Conservation (phyloP, 345 rosid species). For the Salix purpurea region DNA sequence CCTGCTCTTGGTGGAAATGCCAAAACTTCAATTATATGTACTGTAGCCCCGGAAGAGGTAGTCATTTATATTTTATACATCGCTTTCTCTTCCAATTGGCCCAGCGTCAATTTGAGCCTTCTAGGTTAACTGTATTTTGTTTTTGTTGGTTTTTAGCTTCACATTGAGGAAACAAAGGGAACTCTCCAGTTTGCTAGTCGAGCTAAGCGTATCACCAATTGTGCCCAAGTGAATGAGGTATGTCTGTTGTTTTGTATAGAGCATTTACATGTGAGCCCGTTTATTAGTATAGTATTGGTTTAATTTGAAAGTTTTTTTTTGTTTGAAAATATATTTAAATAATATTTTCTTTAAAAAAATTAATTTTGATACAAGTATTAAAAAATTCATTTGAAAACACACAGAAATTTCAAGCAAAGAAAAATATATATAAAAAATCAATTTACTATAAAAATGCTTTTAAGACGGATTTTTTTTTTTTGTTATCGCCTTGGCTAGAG, state of each 20-base stretch:
- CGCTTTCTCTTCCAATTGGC: neutral
- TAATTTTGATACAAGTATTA: too few relatives aligned
- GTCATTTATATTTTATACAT: neutral
- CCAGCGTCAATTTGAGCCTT: constrained; percentile 2
- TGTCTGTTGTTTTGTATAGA: constrained; percentile 7
- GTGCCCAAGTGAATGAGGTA: constrained; percentile 97
- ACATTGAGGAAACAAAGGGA: constrained; percentile 93
- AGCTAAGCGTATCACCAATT: constrained; percentile 90
- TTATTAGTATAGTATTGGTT: too few relatives aligned
- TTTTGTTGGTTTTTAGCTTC: constrained; percentile 44
- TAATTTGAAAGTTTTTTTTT: too few relatives aligned
- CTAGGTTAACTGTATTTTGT: constrained; percentile 2
- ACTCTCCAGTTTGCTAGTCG: constrained; percentile 94
- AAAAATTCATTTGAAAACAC: too few relatives aligned
- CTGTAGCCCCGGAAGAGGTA: constrained; percentile 98
- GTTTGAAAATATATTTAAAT: too few relatives aligned
- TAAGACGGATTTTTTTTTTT: too few relatives aligned
- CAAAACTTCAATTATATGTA: constrained; percentile 93
- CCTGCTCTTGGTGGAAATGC: constrained; percentile 98
- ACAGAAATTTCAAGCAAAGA: too few relatives aligned
- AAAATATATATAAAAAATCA: too few relatives aligned
- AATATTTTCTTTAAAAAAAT: too few relatives aligned
- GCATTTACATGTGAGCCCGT: neutral
- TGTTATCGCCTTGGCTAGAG: neutral
- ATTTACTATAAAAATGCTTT: too few relatives aligned